Percentiles rank a stretch among this genome's conserved stretches.
Conservation (phyloP, 768 basidiomycete genomes). For the Suillus subluteus region DNA sequence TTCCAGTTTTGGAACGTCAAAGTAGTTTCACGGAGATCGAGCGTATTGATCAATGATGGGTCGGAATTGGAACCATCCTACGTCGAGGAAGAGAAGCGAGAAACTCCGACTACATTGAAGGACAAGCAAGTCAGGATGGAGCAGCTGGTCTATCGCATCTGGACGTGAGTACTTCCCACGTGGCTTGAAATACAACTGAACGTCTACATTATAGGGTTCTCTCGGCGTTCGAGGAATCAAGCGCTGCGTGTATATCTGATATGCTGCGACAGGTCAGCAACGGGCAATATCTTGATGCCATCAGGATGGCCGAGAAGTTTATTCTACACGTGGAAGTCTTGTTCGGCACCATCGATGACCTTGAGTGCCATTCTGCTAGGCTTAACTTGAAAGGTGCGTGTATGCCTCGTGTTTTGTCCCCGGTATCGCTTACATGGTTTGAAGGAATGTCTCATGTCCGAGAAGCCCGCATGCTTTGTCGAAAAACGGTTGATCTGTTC, state of each 20-base stretch:
- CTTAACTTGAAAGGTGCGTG: constrained; percentile 82
- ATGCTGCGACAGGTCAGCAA: constrained; percentile 98
- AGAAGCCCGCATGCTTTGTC: constrained; percentile 97
- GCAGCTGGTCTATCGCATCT: constrained; percentile 96
- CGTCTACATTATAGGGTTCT: constrained; percentile 61
- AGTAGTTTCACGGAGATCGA: constrained; percentile 75
- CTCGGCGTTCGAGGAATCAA: constrained; percentile 98
- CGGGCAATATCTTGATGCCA: constrained; percentile 94
- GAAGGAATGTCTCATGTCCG: constrained; percentile 97
- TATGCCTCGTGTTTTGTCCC: constrained; percentile 5
- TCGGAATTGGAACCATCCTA: constrained; percentile 59
- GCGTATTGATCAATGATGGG: constrained; percentile 57
- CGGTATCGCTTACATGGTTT: constrained; percentile 19
- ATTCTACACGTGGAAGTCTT: constrained; percentile 98
- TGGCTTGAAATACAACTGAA: constrained; percentile 14
- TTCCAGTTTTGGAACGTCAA: constrained; percentile 98
- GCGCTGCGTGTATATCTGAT: constrained; percentile 97
- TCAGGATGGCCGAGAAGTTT: constrained; percentile 98
- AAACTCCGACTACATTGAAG: constrained; percentile 78
- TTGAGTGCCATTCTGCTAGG: constrained; percentile 84
- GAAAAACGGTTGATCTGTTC: constrained; percentile 98
- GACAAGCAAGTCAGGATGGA: constrained; percentile 95
- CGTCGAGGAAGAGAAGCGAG: constrained; percentile 76
- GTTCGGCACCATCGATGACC: constrained; percentile 95
- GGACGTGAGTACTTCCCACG: constrained; percentile 72